Conservation (phyloP, 768 basidiomycete genomes). For the Auriscalpium vulgare region DNA sequence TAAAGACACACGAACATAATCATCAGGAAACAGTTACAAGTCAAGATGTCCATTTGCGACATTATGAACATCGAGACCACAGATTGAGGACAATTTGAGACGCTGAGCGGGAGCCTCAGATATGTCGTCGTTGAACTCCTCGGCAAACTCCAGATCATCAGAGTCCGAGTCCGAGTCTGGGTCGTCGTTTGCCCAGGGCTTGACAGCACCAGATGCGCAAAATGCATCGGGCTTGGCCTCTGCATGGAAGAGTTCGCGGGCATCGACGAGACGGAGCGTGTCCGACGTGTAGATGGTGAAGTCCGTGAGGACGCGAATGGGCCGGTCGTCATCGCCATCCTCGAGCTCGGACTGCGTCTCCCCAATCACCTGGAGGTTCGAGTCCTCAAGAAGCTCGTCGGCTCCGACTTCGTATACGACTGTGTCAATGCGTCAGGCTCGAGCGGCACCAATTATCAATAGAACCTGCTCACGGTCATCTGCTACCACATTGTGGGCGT, state of each 20-base stretch:
- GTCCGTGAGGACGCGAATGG: slow-evolving; percentile 46
- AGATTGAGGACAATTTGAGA: slow-evolving; percentile 35
- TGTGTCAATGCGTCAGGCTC: neutral
- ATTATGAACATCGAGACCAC: slow-evolving; percentile 42
- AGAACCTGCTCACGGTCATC: too few species aligned
- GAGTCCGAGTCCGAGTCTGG: slow-evolving; percentile 18
- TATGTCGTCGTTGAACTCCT: slow-evolving; percentile 19
- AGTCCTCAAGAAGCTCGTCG: slow-evolving; percentile 29
- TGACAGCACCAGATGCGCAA: slow-evolving; percentile 35
- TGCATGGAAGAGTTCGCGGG: slow-evolving; percentile 31
- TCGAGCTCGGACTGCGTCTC: slow-evolving; percentile 28
- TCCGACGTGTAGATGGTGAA: slow-evolving; percentile 44
- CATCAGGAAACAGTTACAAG: slow-evolving; percentile 27
- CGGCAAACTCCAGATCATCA: slow-evolving; percentile 15
- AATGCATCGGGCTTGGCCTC: slow-evolving; percentile 12
- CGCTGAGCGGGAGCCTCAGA: slow-evolving; percentile 17
- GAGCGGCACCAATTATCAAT: too few species aligned
- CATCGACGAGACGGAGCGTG: slow-evolving; percentile 31
- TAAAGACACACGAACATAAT: neutral
- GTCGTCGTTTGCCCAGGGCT: slow-evolving; percentile 26
- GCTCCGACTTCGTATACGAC: slow-evolving; percentile 12
- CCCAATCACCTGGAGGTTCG: slow-evolving; percentile 33
- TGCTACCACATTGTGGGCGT: too few species aligned
- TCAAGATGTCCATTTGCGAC: slow-evolving; percentile 30
- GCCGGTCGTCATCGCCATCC: slow-evolving; percentile 32